phyloP scores from a whole-genome alignment of 306 rosid species.

The Albizia julibrissin region DNA sequence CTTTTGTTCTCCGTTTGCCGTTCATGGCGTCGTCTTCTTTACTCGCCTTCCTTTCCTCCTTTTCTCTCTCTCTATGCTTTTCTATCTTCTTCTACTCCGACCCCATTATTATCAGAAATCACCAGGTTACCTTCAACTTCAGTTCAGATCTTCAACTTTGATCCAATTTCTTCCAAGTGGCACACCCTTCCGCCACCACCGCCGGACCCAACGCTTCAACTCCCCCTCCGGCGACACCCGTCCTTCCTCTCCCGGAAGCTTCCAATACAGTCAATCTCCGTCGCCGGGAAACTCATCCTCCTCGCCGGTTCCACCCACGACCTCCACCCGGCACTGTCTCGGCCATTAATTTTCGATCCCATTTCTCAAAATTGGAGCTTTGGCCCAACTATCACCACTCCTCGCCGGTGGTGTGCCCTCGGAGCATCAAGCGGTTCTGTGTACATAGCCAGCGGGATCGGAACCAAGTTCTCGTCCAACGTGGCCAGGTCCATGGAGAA shows the following conservation, averaged over 20 bases:
- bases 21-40: conserved; percentile 77
- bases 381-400: conserved; percentile 52
- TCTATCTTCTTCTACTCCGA: conserved; percentile 29
- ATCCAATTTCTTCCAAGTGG: conserved; percentile 69
- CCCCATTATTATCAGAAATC: neutral
- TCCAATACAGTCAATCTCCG: conserved; percentile 66
- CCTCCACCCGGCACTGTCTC: conserved; percentile 63
- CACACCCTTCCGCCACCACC: conserved; percentile 50
- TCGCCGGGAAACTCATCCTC: conserved; percentile 54
- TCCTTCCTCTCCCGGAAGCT: conserved; percentile 79
- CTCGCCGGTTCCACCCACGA: conserved; percentile 72
- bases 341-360: conserved; percentile 68
- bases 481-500: conserved; percentile 58
- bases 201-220: conserved; percentile 44
- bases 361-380: conserved; percentile 38
- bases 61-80: conserved; percentile 69
- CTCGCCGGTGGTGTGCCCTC: conserved; percentile 86
- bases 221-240: conserved; percentile 70
- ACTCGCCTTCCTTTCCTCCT: conserved; percentile 74
- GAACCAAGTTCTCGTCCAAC: conserved; percentile 56
- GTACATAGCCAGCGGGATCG: conserved; percentile 79
- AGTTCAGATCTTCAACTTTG: conserved; percentile 48
- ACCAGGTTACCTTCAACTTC: conserved; percentile 15
- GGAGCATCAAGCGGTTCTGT: conserved; percentile 43
- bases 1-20: conserved; percentile 55